Conservation (phyloP, 2,329 filamentous ascomycete genomes). For the Claviceps sp. region DNA sequence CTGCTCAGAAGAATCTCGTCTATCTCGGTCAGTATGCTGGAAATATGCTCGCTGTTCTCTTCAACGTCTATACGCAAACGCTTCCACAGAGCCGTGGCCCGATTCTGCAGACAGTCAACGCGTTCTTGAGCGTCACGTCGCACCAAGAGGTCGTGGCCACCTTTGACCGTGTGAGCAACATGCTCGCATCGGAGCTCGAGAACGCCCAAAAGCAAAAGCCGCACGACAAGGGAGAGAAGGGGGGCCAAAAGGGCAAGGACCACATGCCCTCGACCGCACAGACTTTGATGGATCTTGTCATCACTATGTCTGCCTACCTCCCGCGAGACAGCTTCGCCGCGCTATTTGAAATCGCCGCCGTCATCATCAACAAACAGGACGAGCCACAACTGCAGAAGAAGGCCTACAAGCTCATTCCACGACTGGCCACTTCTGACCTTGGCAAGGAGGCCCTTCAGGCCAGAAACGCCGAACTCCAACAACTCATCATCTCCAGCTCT, state of each 20-base stretch:
- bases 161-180: slow-evolving; percentile 72
- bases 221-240: slow-evolving; percentile 52
- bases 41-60: slow-evolving; percentile 90
- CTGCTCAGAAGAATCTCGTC: slow-evolving; percentile 67
- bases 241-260: slow-evolving; percentile 43
- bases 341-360: slow-evolving; percentile 75
- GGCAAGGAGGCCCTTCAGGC: slow-evolving; percentile 66
- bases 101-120: slow-evolving; percentile 88
- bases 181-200: slow-evolving; percentile 62
- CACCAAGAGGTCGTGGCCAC: slow-evolving; percentile 69
- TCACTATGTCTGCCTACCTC: slow-evolving; percentile 89
- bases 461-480: slow-evolving; percentile 65
- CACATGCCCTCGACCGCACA: slow-evolving; percentile 87
- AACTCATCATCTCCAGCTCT: slow-evolving; percentile 63
- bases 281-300: slow-evolving; percentile 91
- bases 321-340: slow-evolving; percentile 72
- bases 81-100: slow-evolving; percentile 82
- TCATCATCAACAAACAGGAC: slow-evolving; percentile 66
- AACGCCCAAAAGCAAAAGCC: slow-evolving; percentile 39
- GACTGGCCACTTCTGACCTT: slow-evolving; percentile 67
- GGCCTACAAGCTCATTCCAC: slow-evolving; percentile 93
- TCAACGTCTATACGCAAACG: slow-evolving; percentile 97
- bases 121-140: slow-evolving; percentile 80
- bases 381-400: slow-evolving; percentile 97
- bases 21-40: slow-evolving; percentile 68